Percentiles rank a stretch among this genome's conserved stretches.
Conservation (phyloP, 164 flowering plant species). For the Sedum album region DNA sequence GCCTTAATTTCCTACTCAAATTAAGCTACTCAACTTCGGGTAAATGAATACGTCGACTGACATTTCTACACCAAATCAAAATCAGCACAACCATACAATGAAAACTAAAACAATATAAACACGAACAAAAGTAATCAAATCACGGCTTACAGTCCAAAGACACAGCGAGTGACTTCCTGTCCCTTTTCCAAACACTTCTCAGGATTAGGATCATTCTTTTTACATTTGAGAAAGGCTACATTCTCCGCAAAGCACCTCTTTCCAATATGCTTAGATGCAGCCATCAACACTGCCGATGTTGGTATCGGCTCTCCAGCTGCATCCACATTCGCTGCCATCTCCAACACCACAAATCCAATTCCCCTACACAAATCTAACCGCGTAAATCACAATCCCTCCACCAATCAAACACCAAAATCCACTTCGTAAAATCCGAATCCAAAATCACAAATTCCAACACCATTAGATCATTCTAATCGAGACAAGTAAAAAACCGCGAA, state of each 20-base stretch:
- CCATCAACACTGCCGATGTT: conserved; percentile 70
- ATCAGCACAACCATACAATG: not conserved
- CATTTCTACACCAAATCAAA: not conserved
- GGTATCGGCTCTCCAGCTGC: conserved; percentile 68
- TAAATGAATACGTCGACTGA: not conserved
- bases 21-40: not conserved
- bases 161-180: conserved; percentile 71
- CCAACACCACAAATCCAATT: conserved; percentile 4
- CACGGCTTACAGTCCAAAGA: conserved; percentile 49
- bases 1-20: not conserved
- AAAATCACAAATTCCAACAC: not conserved
- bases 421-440: not conserved
- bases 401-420: not conserved
- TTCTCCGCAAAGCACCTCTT: conserved; percentile 49
- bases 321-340: conserved; percentile 55
- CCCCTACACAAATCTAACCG: not conserved
- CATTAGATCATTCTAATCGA: not conserved
- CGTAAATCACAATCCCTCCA: not conserved
- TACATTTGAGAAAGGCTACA: conserved; percentile 71
- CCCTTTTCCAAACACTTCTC: conserved; percentile 94
- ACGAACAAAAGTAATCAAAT: not conserved
- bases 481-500: not conserved
- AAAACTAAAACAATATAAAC: not conserved
- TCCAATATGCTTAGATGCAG: conserved; percentile 69
- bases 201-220: conserved; percentile 83